Base-by-base conservation (phyloP, 2,329 filamentous ascomycete species). In the Arthrocladium fulminans region DNA sequence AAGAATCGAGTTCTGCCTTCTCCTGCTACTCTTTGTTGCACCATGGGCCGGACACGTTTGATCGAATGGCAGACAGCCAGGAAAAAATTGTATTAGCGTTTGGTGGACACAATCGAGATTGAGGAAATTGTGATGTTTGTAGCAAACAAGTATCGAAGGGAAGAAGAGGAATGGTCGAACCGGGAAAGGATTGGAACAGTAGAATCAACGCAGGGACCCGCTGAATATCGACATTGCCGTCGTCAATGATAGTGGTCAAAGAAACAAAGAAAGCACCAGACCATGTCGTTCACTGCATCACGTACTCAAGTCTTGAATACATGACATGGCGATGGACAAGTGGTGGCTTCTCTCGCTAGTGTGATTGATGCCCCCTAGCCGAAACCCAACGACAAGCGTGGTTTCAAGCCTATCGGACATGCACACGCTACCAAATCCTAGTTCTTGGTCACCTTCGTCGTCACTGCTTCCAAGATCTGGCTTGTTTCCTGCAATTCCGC, bases 101-200 rank as follows among this genome's bases (percentile, higher is more conserved):
- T 23, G 39, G 10, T 41, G 24, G n/a, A 35, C 4, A 13, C 20
- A 44, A 22, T 35, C n/a, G 42, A 4, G 10, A 35, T 20, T 19
- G 17, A 20, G 24, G n/a, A 35, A 23, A 35, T 13, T 10, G 8
- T n/a, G 13, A 10, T 22, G 27, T 47, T 47, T 12, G 30, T 29
- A 38, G 44, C 34, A 47, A 47, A 39, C 44, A 34, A 47, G 39
- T 22, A 24, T 19, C 9, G 34, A 47, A 47, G 23, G 10, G 12
- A 29, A 47, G 35, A 32, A 17, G 25, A 20, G 13, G 19, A 25
- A 37, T 37, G 39, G 8, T 25, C 39, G 19, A 25, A 27, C 13
- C 10, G 13, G 8, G 19, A 37, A 46, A 47, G 44, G 32, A 47
- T 24, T 39, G 44, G n/a, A 38, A 38, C 13, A 25, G 44, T 23